Conservation (phyloP, 192 early-diverging fungal species). For the Coemansia sp. region DNA sequence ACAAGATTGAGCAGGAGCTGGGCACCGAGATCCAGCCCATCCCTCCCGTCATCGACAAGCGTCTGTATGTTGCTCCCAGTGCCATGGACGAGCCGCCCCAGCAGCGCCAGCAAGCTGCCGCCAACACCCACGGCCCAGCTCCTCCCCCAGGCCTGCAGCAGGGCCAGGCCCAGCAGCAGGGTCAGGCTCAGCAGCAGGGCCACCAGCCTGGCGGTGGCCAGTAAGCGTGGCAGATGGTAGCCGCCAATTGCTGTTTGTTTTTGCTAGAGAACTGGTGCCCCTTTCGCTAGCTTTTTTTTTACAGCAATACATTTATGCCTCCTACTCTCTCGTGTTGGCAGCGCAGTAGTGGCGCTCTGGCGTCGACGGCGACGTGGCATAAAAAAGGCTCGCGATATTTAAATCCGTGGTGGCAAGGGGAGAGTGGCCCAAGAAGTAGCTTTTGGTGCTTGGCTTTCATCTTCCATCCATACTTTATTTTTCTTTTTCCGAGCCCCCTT, state of each 20-base stretch:
- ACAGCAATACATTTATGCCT: not conserved
- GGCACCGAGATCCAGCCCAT: conserved; percentile 99
- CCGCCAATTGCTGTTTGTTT: not conserved
- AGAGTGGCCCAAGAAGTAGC: not conserved
- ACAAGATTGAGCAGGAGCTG: conserved; percentile 97
- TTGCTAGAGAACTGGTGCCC: not conserved
- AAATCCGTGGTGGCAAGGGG: not conserved
- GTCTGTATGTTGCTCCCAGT: conserved; percentile 79
- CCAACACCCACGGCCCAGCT: conserved; percentile 24
- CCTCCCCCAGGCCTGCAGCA: conserved; percentile 36
- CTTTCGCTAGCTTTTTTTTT: conserved; percentile 4
- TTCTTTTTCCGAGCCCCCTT: not conserved
- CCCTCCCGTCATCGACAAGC: conserved; percentile 94
- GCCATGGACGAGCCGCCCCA: conserved; percentile 67
- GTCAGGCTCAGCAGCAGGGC: conserved; percentile 6
- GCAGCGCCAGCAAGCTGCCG: conserved; percentile 40
- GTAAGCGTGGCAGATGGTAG: not conserved
- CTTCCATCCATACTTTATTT: not conserved
- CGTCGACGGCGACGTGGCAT: not conserved
- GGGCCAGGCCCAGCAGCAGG: not conserved
- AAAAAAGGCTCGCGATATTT: not conserved
- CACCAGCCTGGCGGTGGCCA: not conserved
- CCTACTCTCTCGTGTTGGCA: too few species aligned
- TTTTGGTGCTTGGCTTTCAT: not conserved
- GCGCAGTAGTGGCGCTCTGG: not conserved